Base-by-base conservation (phyloP, 2,329 filamentous ascomycete species). In the Ophiostoma tasmaniense region DNA sequence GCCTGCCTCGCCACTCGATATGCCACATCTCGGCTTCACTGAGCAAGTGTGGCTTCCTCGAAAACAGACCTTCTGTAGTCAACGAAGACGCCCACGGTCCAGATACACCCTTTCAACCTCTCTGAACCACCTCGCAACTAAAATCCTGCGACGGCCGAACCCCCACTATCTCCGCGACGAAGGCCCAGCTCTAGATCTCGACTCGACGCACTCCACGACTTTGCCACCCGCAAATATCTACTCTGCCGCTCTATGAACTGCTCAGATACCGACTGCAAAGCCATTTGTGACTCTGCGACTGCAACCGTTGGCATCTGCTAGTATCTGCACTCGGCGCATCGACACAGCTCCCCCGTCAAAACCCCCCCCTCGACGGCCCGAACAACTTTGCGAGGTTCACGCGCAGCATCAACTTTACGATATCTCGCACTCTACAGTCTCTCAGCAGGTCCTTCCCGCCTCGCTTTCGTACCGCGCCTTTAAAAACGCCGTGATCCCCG, bases 401-500 rank as follows among this genome's bases (percentile, higher is more conserved):
- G 25, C 55, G 5, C 55, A 61, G 30, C 22, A 64, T 22, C 20
- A 37, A 30, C 20, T n/a, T 10, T 4, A 39, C 22, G n/a, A 30
- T 4, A 28, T 10, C n/a, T 17, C 5, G 62, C 64, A 28, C 62
- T 25, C 33, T 25, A 64, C 35, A n/a, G 30, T 17, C 13, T 42
- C 64, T n/a, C 33, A 22, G 61, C 61, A 64, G 33, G 61, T 64
- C 61, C 61, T 64, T 64, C 61, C 61, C 61, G 14, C 30, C 59
- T 70, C 67, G 72, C 70, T 69, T 66, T 70, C 66, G 42, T 37
- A 74, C n/a, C 70, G 82, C 84, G 83, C 90, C 90, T 93, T 94
- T 92, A 93, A 95, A 93, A 76, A 93, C 77, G 92, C 92, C 90
- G 92, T 93, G 89, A 84, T 89, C 89, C 89, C 73, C 73, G 90